Conservation (phyloP, 305 asterid species). For the Fraxinus paxiana region DNA sequence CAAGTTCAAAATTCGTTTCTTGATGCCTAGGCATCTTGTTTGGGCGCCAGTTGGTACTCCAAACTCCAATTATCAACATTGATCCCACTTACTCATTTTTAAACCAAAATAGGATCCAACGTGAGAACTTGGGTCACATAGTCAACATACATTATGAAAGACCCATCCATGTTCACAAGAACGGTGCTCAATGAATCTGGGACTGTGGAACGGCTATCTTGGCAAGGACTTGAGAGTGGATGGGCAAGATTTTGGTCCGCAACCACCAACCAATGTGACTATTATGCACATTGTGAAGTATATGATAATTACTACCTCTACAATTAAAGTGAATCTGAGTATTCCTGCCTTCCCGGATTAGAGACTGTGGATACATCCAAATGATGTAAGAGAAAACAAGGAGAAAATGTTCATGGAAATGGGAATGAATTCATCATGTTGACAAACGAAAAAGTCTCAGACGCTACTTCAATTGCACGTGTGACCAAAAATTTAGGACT, state of each 20-base stretch:
- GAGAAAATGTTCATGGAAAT: constrained; percentile 16
- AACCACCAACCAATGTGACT: not conserved
- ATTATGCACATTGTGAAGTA: not conserved
- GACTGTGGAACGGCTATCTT: not conserved
- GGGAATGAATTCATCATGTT: constrained; percentile 30
- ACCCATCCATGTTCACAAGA: not conserved
- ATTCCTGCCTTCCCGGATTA: constrained; percentile 34
- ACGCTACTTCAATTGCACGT: not conserved
- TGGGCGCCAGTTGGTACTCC: too few species aligned
- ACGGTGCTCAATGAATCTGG: not conserved
- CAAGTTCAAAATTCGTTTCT: too few species aligned
- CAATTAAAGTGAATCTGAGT: constrained; percentile 26
- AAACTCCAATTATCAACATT: too few species aligned
- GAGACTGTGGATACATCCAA: constrained; percentile 29
- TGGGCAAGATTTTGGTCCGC: not conserved
- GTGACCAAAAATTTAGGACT: constrained; percentile 12
- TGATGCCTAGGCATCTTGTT: too few species aligned
- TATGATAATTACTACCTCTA: not conserved
- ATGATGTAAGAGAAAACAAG: constrained; percentile 32
- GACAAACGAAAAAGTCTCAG: constrained; percentile 16
- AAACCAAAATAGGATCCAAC: too few species aligned
- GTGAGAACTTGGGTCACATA: too few species aligned
- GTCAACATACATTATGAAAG: not conserved
- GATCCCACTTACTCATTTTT: too few species aligned
- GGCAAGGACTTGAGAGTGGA: not conserved